These are phyloP conservation scores for Fusarium succisae DNA, from an alignment of 2,329 filamentous ascomycete species.

Conservation along the genomic window DNA sequence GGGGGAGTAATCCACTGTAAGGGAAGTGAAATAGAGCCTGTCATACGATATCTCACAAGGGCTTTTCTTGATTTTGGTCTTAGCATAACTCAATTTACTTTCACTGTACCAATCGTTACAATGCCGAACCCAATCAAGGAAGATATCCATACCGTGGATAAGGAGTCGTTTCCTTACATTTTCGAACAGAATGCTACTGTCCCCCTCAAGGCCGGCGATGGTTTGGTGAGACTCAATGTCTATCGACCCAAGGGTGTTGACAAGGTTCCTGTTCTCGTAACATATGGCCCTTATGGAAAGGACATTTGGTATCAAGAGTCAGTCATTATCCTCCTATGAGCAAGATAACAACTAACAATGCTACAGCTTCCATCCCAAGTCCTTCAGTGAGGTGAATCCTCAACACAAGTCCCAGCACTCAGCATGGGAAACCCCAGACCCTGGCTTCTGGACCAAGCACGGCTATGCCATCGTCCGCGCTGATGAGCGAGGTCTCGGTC, in stretches of 20 bases:
- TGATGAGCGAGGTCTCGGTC: slow-evolving; percentile 59
- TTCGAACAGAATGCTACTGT: slow-evolving; percentile 29
- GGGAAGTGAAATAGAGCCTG: not conserved
- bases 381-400: slow-evolving; percentile 61
- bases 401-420: slow-evolving; percentile 64
- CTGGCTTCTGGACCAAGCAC: slow-evolving; percentile 63
- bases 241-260: slow-evolving; percentile 17
- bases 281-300: slow-evolving; percentile 79
- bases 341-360: not conserved
- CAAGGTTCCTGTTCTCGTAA: slow-evolving; percentile 67
- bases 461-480: slow-evolving; percentile 66
- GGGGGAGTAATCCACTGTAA: not conserved
- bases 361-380: slow-evolving; percentile 50
- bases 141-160: slow-evolving; percentile 44
- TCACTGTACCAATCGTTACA: not conserved
- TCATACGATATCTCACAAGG: not conserved
- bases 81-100: not conserved
- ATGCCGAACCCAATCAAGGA: slow-evolving; percentile 45
- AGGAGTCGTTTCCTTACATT: slow-evolving; percentile 27
- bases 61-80: not conserved
- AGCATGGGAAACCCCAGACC: slow-evolving; percentile 68
- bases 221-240: not conserved
- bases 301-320: slow-evolving; percentile 70
- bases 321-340: too few relatives aligned
- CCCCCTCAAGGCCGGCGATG: slow-evolving; percentile 2